A percentile compares a stretch with the other conserved stretches of the same genome.
These are phyloP conservation scores for Nemania sp. DNA, from an alignment of 2,329 filamentous ascomycete genomes.

Conservation along the genomic window DNA sequence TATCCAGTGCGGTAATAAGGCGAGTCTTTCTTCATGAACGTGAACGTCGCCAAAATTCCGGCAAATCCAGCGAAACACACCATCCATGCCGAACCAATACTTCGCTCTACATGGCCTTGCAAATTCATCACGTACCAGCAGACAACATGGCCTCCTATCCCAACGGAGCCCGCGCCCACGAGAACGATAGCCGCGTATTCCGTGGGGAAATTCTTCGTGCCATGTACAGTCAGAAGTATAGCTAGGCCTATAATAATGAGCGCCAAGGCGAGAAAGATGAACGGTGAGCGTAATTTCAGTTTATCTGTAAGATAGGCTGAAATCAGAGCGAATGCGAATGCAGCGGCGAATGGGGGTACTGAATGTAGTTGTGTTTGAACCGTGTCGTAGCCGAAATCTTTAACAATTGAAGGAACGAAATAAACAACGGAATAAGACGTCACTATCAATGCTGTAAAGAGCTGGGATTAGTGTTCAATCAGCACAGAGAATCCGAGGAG, in stretches of 20 bases:
- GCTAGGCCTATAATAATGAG: slow-evolving; percentile 35
- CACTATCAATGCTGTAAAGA: slow-evolving; percentile 2
- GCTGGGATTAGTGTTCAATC: background rate
- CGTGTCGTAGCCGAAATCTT: slow-evolving; percentile 8
- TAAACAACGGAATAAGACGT: slow-evolving; percentile 7
- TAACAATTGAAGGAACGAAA: slow-evolving; percentile 15
- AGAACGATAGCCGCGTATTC: slow-evolving; percentile 46
- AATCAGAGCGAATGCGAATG: slow-evolving; percentile 1
- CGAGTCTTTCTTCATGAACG: slow-evolving; percentile 34
- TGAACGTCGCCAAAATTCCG: slow-evolving; percentile 38
- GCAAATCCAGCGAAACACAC: slow-evolving; percentile 41
- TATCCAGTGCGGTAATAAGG: slow-evolving; percentile 38
- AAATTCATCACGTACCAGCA: slow-evolving; percentile 49
- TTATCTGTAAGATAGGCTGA: slow-evolving; percentile 12
- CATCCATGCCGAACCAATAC: slow-evolving; percentile 38
- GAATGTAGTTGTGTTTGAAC: slow-evolving; percentile 19
- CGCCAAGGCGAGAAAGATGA: slow-evolving; percentile 29
- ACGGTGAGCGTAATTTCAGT: slow-evolving; percentile 29
- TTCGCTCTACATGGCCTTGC: slow-evolving; percentile 38
- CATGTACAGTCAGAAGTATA: slow-evolving; percentile 29
- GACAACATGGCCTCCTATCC: slow-evolving; percentile 33
- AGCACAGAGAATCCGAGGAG: background rate
- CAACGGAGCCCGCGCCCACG: slow-evolving; percentile 43
- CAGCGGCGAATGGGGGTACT: slow-evolving; percentile 12
- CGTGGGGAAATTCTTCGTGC: slow-evolving; percentile 33